Evolutionary conservation across 306 rosid genomes (phyloP), one percentile per base, ranked within the genome.

Genomic region (Pterocarpus macrocarpus): DNA sequence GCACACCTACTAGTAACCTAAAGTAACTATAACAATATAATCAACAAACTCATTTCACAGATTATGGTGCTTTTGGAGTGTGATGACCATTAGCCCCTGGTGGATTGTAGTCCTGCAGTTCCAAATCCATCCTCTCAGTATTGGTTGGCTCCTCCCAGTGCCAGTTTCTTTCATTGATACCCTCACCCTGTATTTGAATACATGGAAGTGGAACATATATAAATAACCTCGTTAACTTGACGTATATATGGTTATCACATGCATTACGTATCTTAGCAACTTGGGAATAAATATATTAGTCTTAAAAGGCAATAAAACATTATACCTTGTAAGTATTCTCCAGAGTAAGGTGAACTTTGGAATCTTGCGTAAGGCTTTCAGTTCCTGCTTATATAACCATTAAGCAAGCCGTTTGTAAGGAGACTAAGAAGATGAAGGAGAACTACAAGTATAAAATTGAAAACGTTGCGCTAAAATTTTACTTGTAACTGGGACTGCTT

Each of bases 51-150:
- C 28, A 47, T 12, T 9, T 47, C 64, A 32, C 85, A 45, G 62
- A 63, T 78, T 87, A 86, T 41, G 94, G 83, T 64, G 90, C 89
- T 83, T 53, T 88, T 71, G 99, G 99, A 79, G 95, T 95, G 89
- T 95, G 99, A 78, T 94, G 98, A 79, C 88, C 85, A 77, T 93
- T 95, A 57, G 99, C 88, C 14, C 93, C 97, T 2, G 92, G 83
- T 75, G 98, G 93, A 14, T 93, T 76, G 80, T 93, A 95, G 77
- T 95, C 99, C 73, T 88, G 85, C 6, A 95, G 91, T 79, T 87
- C 97, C 78, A 90, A 69, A 69, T 49, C 92, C 97, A 91, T 88
- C 75, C 94, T 93, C 79, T 82, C 88, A 11, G 14, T 41, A 6
- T 70, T 59, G 41, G 6, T 58, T 85, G 83, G 28, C 52, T 79